These are phyloP conservation scores for Geranomyces michiganensis DNA, from an alignment of 192 early-diverging fungal species.

Conservation along the genomic window DNA sequence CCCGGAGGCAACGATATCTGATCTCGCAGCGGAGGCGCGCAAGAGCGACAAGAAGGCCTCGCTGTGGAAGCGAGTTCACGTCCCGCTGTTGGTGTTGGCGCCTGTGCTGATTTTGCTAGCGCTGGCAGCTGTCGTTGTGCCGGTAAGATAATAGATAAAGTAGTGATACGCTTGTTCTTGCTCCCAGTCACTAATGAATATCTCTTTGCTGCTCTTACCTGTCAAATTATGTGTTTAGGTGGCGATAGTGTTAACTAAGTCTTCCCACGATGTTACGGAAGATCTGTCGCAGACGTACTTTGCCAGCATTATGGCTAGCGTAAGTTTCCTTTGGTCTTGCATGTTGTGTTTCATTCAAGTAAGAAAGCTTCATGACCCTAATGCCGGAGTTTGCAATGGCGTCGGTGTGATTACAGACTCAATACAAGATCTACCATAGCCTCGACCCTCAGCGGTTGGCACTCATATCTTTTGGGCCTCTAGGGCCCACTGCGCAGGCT, in stretches of 20 bases:
- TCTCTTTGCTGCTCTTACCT: too few species aligned
- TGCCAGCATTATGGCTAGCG: background rate
- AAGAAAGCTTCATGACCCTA: too few species aligned
- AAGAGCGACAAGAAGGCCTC: background rate
- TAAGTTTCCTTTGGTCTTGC: too few species aligned
- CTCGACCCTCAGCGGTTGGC: background rate
- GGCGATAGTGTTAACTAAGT: background rate
- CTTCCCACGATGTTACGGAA: background rate
- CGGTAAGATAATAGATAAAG: too few species aligned
- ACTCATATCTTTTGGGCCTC: background rate
- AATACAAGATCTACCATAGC: background rate
- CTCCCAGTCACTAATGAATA: too few species aligned
- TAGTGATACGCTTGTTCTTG: too few species aligned
- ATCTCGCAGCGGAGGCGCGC: background rate
- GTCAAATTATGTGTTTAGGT: too few species aligned
- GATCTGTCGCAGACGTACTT: constrained; percentile 3
- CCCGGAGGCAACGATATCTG: background rate
- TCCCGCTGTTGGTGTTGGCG: constrained; percentile 1
- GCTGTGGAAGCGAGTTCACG: background rate
- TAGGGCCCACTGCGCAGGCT: background rate
- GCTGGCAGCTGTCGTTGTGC: background rate
- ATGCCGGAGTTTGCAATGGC: too few species aligned
- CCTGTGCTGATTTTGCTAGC: constrained; percentile 6
- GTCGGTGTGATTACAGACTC: too few species aligned
- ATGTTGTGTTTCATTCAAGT: too few species aligned